Conservation (phyloP, 2,329 filamentous ascomycete species). For the Chaetothyriales sp. region DNA sequence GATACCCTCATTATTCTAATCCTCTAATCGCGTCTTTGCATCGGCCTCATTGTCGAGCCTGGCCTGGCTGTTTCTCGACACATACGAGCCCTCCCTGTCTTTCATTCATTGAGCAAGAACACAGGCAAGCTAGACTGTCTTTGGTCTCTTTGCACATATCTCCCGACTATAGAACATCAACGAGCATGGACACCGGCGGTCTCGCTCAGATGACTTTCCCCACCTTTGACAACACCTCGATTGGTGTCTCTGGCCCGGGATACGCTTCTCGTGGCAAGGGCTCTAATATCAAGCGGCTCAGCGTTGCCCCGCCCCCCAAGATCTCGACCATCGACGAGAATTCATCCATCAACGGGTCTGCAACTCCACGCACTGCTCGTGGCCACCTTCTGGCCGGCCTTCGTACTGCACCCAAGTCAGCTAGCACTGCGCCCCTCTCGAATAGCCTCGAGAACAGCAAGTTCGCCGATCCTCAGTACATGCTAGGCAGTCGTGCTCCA, state of each 20-base stretch:
- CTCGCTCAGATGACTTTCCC: slow-evolving; percentile 98
- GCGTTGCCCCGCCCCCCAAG: slow-evolving; percentile 57
- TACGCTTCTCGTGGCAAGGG: slow-evolving; percentile 77
- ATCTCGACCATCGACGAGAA: slow-evolving; percentile 50
- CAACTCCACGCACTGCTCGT: slow-evolving; percentile 83
- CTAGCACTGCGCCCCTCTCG: slow-evolving; percentile 53
- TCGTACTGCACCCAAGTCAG: slow-evolving; percentile 80
- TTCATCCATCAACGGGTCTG: slow-evolving; percentile 49
- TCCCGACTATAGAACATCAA: neutral
- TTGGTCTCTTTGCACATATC: neutral
- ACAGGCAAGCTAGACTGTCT: neutral
- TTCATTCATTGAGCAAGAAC: neutral
- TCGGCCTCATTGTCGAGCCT: neutral
- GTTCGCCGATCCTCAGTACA: slow-evolving; percentile 31
- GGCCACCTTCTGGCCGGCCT: slow-evolving; percentile 87
- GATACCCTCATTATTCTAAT: neutral
- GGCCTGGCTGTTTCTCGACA: neutral
- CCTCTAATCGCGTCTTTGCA: neutral
- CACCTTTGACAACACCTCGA: slow-evolving; percentile 50
- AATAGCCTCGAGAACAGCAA: slow-evolving; percentile 36
- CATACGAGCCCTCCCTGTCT: neutral
- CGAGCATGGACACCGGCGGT: slow-evolving; percentile 78
- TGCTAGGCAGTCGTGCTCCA: slow-evolving; percentile 35
- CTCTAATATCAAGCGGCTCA: slow-evolving; percentile 76
- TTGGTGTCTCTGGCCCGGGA: slow-evolving; percentile 62